Evolutionary conservation across 2,329 filamentous ascomycete species (phyloP), one percentile per base, ranked within the genome.

Genomic region (Conoideocrella luteorostrata): DNA sequence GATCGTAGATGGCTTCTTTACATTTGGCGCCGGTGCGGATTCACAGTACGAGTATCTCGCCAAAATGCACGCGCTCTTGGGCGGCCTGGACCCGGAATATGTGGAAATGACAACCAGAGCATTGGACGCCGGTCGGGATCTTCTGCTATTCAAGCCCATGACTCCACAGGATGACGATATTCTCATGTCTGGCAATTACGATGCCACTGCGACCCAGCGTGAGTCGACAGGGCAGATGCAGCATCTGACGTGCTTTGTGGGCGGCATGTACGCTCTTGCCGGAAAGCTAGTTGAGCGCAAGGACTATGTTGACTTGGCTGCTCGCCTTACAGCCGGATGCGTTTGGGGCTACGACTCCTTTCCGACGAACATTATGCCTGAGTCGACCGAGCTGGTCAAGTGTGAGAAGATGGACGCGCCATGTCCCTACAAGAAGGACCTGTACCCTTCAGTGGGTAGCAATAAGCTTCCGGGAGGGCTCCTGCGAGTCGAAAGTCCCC

Each of bases 101-200:
- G 68, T 69, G 23, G 70, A 72, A 24, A 78, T 90, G 70, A 86
- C 88, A 53, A 65, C 75, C 41, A 68, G 67, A 34, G 76, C 82
- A 17, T 76, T 86, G 41, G 74, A 81, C 20, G 72, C 78, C 0
- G 76, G 77, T 3, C 76, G 75, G 45, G 69, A 80, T 40, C 65
- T 81, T 53, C 66, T 89, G 20, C 74, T 89, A 46, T 88, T 80
- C 63, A 74, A 77, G 1, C 86, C 86, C 1, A 78, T 86, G 69
- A 74, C 77, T 7, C 77, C 76, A 2, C 64, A 71, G 15, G 70
- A 77, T 39, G 66, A 70, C 5, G 71, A 86, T 50, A 75, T 87
- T 20, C 68, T 87, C 22, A 65, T 85, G 43, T 70, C 79, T 0
- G 82, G 60, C 41, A 67, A 63, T 38, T 61, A 57, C 35, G 52